A percentile compares a stretch with the other conserved stretches of the same genome.
Conservation (phyloP, 2,329 filamentous ascomycete species). For the Diplodia sapinea region DNA sequence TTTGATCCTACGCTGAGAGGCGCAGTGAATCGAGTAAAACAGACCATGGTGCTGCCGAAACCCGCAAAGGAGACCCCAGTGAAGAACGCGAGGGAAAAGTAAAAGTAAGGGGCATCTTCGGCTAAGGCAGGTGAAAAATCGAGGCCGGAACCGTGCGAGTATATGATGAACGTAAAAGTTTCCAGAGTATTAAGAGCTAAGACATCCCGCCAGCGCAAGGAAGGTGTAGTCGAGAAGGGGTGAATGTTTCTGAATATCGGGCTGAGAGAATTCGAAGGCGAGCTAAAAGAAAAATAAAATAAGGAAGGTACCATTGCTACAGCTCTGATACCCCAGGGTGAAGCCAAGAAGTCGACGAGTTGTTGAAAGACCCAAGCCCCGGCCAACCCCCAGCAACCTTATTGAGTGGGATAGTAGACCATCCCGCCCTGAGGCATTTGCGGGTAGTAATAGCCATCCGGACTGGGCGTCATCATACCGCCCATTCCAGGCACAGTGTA, state of each 20-base stretch:
- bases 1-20: constrained; percentile 5
- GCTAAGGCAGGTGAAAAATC: constrained; percentile 8
- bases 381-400: constrained; percentile 7
- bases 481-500: constrained; percentile 72
- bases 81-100: neutral
- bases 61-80: constrained; percentile 1
- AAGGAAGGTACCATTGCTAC: neutral
- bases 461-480: constrained; percentile 74
- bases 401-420: constrained; percentile 64
- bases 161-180: constrained; percentile 9
- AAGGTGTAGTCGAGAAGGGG: constrained; percentile 13
- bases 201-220: constrained; percentile 4
- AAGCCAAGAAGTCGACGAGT: constrained; percentile 10
- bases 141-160: constrained; percentile 14
- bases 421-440: constrained; percentile 53
- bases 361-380: constrained; percentile 21
- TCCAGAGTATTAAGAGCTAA: constrained; percentile 12
- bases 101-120: constrained; percentile 23
- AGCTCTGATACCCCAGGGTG: neutral
- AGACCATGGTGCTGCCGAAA: constrained; percentile 23
- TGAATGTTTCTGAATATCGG: constrained; percentile 27
- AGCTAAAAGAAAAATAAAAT: neutral
- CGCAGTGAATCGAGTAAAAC: constrained; percentile 9
- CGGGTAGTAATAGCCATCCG: constrained; percentile 63
- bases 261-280: constrained; percentile 2